Base-by-base conservation (phyloP, 306 rosid species). In the Cicer chorassanicum region DNA sequence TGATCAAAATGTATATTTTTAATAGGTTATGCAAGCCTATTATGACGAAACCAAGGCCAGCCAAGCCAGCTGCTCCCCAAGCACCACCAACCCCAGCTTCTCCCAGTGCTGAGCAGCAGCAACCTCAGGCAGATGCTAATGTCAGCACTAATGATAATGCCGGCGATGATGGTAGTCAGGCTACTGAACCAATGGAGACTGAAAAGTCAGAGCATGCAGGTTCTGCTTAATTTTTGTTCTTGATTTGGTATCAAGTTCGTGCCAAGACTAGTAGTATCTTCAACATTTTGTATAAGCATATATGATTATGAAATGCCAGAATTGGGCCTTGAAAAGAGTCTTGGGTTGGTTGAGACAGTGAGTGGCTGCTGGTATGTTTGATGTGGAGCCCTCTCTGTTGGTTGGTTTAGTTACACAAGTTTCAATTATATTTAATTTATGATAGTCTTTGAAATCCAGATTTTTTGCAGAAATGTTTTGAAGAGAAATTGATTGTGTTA, bases 11-110 rank as follows among this genome's bases (percentile, higher is more conserved):
- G 6, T 21, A 1, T 63, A 43, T 73, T 7, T 14, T 6, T 12
- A 19, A 77, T 75, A 90, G 96, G 87, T 85, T 86, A 55, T 88
- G 98, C 64, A 94, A 90, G 82, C 97, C 99, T 0, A 79, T 94
- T 42, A 90, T 94, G 99, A 90, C 60, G 1, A 94, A 90, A 83
- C 97, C 96, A 34, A 94, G 76, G 73, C 97, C 99, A 1, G 74
- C 86, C 53, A 92, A 90, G 82, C 90, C 93, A 14, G 86, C 88
- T 42, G 65, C 89, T 10, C 88, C 96, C 0, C 88, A 83, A 62
- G 41, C 88, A n/a, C 86, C 92, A 2, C 72, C 86, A 78, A 73
- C 88, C 70, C 88, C 85, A 11, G 61, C 84, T 41, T 75, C 90
- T 46, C 82, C 83, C 67, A 86, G 82, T 1, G 79, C 77, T 4